Base-by-base conservation (phyloP, 306 rosid genomes). In the Ziziphus jujuba region DNA sequence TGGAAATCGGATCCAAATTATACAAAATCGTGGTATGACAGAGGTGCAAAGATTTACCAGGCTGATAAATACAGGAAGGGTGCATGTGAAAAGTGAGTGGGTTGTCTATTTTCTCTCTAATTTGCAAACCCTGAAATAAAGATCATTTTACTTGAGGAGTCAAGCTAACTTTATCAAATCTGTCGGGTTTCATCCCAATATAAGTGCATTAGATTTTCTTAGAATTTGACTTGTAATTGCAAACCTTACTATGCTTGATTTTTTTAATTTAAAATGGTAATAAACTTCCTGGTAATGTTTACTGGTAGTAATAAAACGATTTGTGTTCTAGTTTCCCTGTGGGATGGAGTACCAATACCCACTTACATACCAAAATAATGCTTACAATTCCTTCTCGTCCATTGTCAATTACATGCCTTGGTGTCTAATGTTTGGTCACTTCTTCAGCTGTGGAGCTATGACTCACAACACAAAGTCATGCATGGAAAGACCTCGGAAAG, bases 1-100 rank as follows among this genome's bases (percentile, higher is more conserved):
- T 87, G 92, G 92, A 87, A 87, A 61, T 81, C 85, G 10, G 89
- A 87, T 65, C 89, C 92, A 9, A 75, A 87, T 65, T 86, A 86
- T 61, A 86, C 91, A 69, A 86, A 76, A 66, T 81, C 88, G 11
- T 86, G 91, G 91, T 84, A 87, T 13, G 89, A 87, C 36, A 85
- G 89, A 70, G 91, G 91, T 67, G 85, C 88, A 54, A 80, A 79
- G 74, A 77, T 74, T 20, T 75, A 69, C 51, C 91, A 80, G 72
- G 88, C 84, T 36, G 84, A 85, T 63, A 78, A 82, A 40, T 80
- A 80, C 34, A 76, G 95, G 79, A 85, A 85, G 74, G 88, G 90
- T 49, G 95, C 95, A 11, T 81, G 91, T 74, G 84, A 83, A 57
- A 88, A 88, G 87, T 84, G 74, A 84, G 87, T 81, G 67, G 17